Evolutionary conservation across 306 rosid genomes (phyloP).

Genomic region (Carpinus fangiana): DNA sequence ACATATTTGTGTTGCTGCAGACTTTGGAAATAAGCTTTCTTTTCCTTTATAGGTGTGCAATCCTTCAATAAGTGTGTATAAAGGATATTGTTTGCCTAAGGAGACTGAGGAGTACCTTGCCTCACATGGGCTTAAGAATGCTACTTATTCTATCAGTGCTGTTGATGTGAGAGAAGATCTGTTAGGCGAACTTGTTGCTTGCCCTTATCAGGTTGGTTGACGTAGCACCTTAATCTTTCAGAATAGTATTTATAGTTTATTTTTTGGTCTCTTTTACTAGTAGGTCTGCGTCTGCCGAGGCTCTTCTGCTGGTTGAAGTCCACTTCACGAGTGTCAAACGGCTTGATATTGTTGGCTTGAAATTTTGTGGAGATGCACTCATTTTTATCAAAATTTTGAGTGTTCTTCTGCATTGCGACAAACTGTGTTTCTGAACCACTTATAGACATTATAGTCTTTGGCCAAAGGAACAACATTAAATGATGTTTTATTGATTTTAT

Average conservation of each 20-base stretch:
- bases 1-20: background rate
- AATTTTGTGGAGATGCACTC: conserved; percentile 9
- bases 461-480: background rate
- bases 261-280: background rate
- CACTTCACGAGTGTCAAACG: background rate
- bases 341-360: conserved; percentile 19
- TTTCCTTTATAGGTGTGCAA: conserved; percentile 46
- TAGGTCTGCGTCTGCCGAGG: background rate
- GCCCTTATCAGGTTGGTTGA: conserved; percentile 67
- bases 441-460: background rate
- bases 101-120: conserved; percentile 60
- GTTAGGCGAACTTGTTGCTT: conserved; percentile 59
- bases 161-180: conserved; percentile 48
- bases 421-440: background rate
- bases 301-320: background rate
- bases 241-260: conserved; percentile 3
- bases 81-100: conserved; percentile 67
- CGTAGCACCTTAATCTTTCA: background rate
- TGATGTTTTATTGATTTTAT: background rate
- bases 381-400: background rate
- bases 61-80: conserved; percentile 52
- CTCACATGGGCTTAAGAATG: conserved; percentile 68
- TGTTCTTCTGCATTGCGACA: background rate
- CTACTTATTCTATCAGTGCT: conserved; percentile 63
- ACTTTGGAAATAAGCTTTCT: background rate